Conservation (phyloP, 352 stramenopile species). For the Globisporangium carolinianum region DNA sequence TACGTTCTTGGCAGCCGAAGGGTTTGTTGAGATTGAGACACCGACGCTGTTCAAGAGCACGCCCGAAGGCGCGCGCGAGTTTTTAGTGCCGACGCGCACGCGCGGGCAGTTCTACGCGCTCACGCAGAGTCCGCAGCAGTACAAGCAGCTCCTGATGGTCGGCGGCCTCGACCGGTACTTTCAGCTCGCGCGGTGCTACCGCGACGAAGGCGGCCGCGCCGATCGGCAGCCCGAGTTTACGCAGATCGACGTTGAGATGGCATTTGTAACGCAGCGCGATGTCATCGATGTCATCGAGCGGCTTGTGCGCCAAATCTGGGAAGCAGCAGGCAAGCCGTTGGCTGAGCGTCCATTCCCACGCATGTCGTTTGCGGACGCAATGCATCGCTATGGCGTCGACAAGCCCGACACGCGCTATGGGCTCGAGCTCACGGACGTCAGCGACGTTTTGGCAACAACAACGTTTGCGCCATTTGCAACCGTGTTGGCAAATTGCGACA, state of each 20-base stretch:
- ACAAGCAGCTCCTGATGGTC: constrained; percentile 91
- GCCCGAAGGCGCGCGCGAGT: constrained; percentile 81
- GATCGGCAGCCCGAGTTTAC: constrained; percentile 90
- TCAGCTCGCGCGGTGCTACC: constrained; percentile 87
- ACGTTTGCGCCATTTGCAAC: constrained; percentile 36
- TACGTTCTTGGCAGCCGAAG: constrained; percentile 60
- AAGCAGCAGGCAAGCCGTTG: constrained; percentile 37
- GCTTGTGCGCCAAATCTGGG: constrained; percentile 65
- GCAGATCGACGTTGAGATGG: constrained; percentile 90
- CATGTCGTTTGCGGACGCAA: constrained; percentile 71
- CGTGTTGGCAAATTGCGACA: not conserved
- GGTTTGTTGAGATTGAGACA: constrained; percentile 86
- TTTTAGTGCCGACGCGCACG: constrained; percentile 71
- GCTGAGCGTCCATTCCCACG: constrained; percentile 34
- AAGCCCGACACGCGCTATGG: constrained; percentile 82
- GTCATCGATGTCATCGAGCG: constrained; percentile 73
- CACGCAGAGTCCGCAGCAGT: constrained; percentile 88
- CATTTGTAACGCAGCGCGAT: constrained; percentile 67
- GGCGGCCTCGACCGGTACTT: constrained; percentile 85
- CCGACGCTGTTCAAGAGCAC: constrained; percentile 86
- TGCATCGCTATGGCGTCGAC: constrained; percentile 79
- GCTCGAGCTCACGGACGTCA: constrained; percentile 59
- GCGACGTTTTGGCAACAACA: constrained; percentile 26
- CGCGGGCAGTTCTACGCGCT: constrained; percentile 80
- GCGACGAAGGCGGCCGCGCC: constrained; percentile 80